Conservation (phyloP, 176 grass and related monocot species). For the Triticum monococcum region DNA sequence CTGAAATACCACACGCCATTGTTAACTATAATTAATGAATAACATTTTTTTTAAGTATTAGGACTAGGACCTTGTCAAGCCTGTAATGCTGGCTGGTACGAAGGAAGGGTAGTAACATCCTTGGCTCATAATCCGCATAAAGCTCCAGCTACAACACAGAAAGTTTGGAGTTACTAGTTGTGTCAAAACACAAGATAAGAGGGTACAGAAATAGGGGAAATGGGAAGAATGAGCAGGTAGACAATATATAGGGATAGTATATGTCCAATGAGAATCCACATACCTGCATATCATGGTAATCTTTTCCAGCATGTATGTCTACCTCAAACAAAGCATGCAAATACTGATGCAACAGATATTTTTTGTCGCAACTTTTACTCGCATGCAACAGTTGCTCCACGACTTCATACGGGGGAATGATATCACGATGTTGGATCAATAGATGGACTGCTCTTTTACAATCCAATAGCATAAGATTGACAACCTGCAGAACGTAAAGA, state of each 20-base stretch:
- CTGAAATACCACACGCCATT: constrained; percentile 55
- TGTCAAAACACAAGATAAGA: constrained; percentile 18
- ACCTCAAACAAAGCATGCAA: constrained; percentile 92
- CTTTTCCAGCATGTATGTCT: constrained; percentile 85
- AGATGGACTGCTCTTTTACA: constrained; percentile 72
- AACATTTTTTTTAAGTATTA: not conserved
- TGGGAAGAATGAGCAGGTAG: not conserved
- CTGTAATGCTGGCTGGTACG: constrained; percentile 91
- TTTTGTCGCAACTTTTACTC: constrained; percentile 63
- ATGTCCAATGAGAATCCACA: constrained; percentile 10
- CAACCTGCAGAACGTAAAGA: constrained; percentile 53
- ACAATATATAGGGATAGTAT: not conserved
- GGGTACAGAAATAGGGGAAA: constrained; percentile 4
- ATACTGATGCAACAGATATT: constrained; percentile 80
- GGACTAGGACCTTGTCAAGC: constrained; percentile 74
- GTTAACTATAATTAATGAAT: constrained; percentile 14
- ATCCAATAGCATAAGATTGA: constrained; percentile 82
- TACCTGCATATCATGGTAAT: constrained; percentile 98
- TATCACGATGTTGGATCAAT: constrained; percentile 85
- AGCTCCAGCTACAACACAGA: constrained; percentile 68
- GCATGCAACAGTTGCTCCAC: constrained; percentile 66
- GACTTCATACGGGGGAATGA: constrained; percentile 82
- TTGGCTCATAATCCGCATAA: constrained; percentile 91
- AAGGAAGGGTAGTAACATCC: constrained; percentile 87
- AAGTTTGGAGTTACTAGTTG: constrained; percentile 17